phyloP scores from a whole-genome alignment of 495 filamentous ascomycete species.

The Podospora pseudoanserina region DNA sequence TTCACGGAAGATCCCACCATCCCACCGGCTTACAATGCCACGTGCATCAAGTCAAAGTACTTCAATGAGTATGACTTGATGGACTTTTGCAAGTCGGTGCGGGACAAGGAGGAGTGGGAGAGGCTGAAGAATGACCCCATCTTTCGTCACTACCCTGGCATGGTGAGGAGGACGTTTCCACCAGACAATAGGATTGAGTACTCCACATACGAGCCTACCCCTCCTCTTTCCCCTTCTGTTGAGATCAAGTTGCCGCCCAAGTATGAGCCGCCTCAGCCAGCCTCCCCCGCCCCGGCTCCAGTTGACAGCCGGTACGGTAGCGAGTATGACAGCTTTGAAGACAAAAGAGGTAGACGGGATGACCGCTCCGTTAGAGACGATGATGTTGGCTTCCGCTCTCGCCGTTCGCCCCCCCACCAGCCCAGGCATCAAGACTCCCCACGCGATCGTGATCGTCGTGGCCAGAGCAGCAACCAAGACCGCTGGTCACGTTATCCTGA shows the following conservation, averaged over 20 bases:
- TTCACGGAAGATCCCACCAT: slow-evolving; percentile 45
- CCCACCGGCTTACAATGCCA: slow-evolving; percentile 43
- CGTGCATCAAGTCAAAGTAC: slow-evolving; percentile 45
- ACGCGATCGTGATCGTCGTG: background rate
- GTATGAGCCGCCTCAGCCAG: slow-evolving; percentile 18
- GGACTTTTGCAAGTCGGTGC: slow-evolving; percentile 42
- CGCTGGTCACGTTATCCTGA: slow-evolving; percentile 1
- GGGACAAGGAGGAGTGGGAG: slow-evolving; percentile 42
- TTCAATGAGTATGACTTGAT: slow-evolving; percentile 44
- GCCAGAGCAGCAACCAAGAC: background rate
- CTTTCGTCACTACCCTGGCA: slow-evolving; percentile 36
- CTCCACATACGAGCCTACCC: slow-evolving; percentile 18
- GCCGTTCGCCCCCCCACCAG: background rate
- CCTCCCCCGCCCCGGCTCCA: background rate
- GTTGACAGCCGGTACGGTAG: background rate
- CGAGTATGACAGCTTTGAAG: background rate
- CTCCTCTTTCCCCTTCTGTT: slow-evolving; percentile 26
- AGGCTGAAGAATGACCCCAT: slow-evolving; percentile 45
- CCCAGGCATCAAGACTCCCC: slow-evolving; percentile 1
- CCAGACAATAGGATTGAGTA: slow-evolving; percentile 22
- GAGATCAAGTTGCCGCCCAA: slow-evolving; percentile 28
- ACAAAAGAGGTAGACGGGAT: background rate
- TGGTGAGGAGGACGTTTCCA: slow-evolving; percentile 28
- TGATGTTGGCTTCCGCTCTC: background rate
- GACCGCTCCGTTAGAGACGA: background rate